Evolutionary conservation across 495 filamentous ascomycete genomes (phyloP).

Genomic region (Recurvomyces mirabilis): DNA sequence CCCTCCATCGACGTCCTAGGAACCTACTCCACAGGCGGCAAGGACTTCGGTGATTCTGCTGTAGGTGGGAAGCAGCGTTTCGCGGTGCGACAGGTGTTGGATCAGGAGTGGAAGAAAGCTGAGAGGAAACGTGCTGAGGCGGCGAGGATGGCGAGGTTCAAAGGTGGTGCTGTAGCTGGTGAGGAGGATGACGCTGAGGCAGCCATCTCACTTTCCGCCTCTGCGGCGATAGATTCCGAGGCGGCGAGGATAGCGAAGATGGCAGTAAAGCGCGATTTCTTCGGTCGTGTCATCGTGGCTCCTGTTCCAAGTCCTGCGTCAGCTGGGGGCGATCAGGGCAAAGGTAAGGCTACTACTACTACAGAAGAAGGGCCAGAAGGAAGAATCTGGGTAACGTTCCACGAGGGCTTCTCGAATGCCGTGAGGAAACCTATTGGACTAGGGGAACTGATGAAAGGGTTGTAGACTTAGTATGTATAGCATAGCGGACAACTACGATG

Average conservation of each 20-base stretch:
- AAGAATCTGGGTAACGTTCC: constrained; percentile 76
- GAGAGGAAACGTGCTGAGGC: constrained; percentile 24
- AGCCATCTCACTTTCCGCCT: neutral
- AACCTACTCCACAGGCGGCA: constrained; percentile 44
- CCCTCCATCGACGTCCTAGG: constrained; percentile 68
- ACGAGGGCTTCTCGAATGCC: constrained; percentile 94
- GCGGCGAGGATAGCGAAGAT: constrained; percentile 27
- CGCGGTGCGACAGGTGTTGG: constrained; percentile 82
- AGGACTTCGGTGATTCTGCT: constrained; percentile 39
- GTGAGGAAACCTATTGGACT: constrained; percentile 85
- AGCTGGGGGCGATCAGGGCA: neutral
- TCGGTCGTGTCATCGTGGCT: constrained; percentile 58
- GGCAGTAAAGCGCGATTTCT: constrained; percentile 75
- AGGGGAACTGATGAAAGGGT: constrained; percentile 65
- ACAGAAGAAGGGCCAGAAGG: constrained; percentile 29
- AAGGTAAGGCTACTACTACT: constrained; percentile 20
- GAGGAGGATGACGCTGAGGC: neutral
- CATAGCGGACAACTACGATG: too few species aligned
- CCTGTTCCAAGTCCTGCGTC: too few species aligned
- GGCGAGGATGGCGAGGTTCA: constrained; percentile 35
- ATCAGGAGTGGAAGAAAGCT: constrained; percentile 71
- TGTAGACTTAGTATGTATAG: constrained; percentile 32
- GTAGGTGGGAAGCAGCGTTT: constrained; percentile 47
- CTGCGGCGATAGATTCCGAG: neutral
- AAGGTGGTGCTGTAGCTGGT: constrained; percentile 4